Evolutionary conservation across 495 filamentous ascomycete genomes (phyloP), one percentile per base, ranked within the genome.

Genomic region (Hypoxylon lienhwacheense): DNA sequence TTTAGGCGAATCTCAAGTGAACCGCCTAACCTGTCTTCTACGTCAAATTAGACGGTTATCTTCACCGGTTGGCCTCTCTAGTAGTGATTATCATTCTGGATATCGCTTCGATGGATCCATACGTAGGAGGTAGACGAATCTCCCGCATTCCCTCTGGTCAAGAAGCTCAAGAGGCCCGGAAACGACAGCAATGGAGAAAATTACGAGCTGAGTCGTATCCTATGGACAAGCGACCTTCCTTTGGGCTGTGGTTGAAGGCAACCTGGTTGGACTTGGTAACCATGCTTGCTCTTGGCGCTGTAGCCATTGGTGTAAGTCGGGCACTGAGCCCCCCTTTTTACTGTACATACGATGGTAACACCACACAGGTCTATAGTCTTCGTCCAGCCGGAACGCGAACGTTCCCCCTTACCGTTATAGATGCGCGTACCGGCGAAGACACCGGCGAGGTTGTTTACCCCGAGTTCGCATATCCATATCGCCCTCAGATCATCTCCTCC

Each of bases 391-490:
- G 67, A 0, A 62, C 57, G 5, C 67, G 75, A 7, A 70, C 64
- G 29, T 79, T 79, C 59, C 73, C 75, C 5, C 66, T 79, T 31
- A 69, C 59, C 28, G 74, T 75, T 47, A 39, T 52, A 41, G 34
- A 61, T 14, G 21, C 40, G 14, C 29, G 29, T 28, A 47, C 51
- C 31, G 47, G 46, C 31, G 28, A 52, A 33, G 58, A 61, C 32
- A 61, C 75, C 28, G 70, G 73, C 49, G 67, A 77, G 33, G 62
- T 77, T 35, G 72, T 80, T 20, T 78, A 73, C 37, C 75, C 77
- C 1, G 32, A 73, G 16, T 71, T 78, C 55, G 74, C 78, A 5
- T 80, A 80, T 49, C 75, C 78, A 0, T 59, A 73, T 25, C 70
- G 73, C 33, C 67, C 69, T 24, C 75, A 77, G 46, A 74, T 74